phyloP scores from a whole-genome alignment of 2,329 filamentous ascomycete species.

The Mycosphaerella arachidis region DNA sequence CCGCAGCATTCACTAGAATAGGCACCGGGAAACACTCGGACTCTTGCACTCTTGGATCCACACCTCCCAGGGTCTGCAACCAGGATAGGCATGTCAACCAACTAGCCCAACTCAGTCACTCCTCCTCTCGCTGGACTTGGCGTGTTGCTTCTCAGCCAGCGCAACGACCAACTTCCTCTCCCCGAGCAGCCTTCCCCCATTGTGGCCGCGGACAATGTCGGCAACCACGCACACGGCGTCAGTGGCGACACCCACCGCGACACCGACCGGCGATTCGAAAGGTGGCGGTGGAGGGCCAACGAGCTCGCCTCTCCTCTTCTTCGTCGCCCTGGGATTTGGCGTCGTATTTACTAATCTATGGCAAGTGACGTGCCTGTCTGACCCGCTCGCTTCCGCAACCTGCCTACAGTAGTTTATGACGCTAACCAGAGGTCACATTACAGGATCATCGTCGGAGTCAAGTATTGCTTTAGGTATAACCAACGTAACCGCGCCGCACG shows the following conservation, averaged over 20 bases:
- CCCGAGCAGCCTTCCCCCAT: neutral
- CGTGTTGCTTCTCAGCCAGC: neutral
- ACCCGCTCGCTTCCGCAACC: neutral
- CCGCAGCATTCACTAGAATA: neutral
- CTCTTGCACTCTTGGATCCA: neutral
- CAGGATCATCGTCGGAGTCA: conserved; percentile 99
- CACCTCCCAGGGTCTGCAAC: neutral
- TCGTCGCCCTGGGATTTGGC: conserved; percentile 92
- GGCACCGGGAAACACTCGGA: neutral
- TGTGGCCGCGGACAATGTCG: conserved; percentile 2
- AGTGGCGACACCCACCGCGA: conserved; percentile 2
- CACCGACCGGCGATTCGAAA: conserved; percentile 2
- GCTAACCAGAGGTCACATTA: conserved; percentile 13
- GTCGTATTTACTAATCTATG: conserved; percentile 98
- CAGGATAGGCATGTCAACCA: neutral
- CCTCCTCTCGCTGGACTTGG: neutral
- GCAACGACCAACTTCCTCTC: neutral
- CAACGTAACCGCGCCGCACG: conserved; percentile 80
- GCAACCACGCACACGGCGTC: conserved; percentile 5
- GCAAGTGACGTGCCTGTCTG: conserved; percentile 52
- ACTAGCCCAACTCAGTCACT: neutral
- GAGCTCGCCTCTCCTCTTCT: conserved; percentile 78
- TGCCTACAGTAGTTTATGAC: conserved; percentile 5
- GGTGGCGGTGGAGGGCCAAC: conserved; percentile 44
- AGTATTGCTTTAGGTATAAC: conserved; percentile 99